Evolutionary conservation across 805 yeast species (phyloP), one percentile per base, ranked within the genome.

Genomic region (Dipodascopsis uninucleata): DNA sequence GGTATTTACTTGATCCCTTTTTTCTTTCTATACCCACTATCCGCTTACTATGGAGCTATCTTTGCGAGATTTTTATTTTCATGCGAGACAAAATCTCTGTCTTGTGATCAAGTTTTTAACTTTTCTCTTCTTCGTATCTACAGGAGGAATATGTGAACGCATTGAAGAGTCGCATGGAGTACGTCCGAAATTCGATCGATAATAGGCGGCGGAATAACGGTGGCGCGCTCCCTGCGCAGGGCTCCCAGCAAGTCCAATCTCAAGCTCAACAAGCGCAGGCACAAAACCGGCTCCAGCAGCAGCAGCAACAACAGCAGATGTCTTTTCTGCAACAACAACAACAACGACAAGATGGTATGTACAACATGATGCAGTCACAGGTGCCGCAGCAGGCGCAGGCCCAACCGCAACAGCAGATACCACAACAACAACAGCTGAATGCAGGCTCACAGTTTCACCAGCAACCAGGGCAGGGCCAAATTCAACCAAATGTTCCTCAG

Each of bases 101-200:
- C n/a, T n/a, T n/a, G n/a, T n/a, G n/a, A n/a, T n/a, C n/a, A n/a
- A n/a, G 38, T 34, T 7, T 34, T 34, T 18, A 12, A 21, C 12
- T 6, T 6, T 7, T 14, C n/a, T 34, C n/a, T 34, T 10, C 43
- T 35, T 26, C 5, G 17, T 33, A 38, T 36, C 18, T 18, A 17
- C 35, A 49, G 55, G 55, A 50, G n/a, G 55, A 50, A 9, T 50
- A 50, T 35, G 17, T 47, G 17, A 18, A 28, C 10, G 26, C 47
- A 17, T 43, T 50, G 7, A 38, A 39, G 10, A 34, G 36, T 23
- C 39, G 55, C 5, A 28, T 50, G 37, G 55, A 48, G n/a, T 42
- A 42, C 21, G 54, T 49, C 17, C 46, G 55, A 24, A 43, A 28
- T 9, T 31, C 55, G 12, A 41, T 45, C 26, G 38, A 34, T 14